Base-by-base conservation (phyloP, 108 stramenopile species). In the Tribonema minus region DNA sequence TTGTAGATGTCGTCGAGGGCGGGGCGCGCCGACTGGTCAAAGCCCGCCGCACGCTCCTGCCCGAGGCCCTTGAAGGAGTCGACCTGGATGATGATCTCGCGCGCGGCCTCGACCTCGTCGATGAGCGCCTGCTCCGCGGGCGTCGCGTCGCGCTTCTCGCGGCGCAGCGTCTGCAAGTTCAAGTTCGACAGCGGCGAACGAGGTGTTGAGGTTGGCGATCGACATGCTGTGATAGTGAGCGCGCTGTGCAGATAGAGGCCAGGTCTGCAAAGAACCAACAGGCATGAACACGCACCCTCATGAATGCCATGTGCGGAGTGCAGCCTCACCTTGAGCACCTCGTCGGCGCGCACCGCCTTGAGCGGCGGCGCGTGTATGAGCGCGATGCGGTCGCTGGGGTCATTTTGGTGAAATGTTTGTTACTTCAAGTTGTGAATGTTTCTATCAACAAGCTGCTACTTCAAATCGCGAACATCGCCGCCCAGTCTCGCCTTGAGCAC, bases 61-160 rank as follows among this genome's bases (percentile, higher is more conserved):
- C 82, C 82, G 29, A 83, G 82, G 12, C 74, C 64, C 12, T 74
- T 61, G 82, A 83, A 83, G 75, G 62, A 54, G 68, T 83, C 82
- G 36, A 83, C 97, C 87, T 98, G 97, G 83, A 98, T 91, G 85
- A 98, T 84, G 28, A 91, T 86, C 91, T 98, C 95, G 37, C 95
- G 90, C 37, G 94, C 84, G 32, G 94, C 95, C 76, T 93, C 94
- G 1, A 94, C 97, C 89, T 93, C 87, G 70, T 93, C 92, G 84
- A 96, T 90, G 75, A 89, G 82, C 54, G 90, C 89, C 38, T 91
- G 87, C 88, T 98, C 97, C 64, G 91, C 92, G 0, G 81, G 85
- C 15, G 94, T 95, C 60, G 95, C 92, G 64, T 92, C 82, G 78
- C 94, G 84, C 91, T 96, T 96, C 65, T 93, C 94, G 37, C 90